Conservation (phyloP, 352 stramenopile species). For the Pythium plurisporium region DNA sequence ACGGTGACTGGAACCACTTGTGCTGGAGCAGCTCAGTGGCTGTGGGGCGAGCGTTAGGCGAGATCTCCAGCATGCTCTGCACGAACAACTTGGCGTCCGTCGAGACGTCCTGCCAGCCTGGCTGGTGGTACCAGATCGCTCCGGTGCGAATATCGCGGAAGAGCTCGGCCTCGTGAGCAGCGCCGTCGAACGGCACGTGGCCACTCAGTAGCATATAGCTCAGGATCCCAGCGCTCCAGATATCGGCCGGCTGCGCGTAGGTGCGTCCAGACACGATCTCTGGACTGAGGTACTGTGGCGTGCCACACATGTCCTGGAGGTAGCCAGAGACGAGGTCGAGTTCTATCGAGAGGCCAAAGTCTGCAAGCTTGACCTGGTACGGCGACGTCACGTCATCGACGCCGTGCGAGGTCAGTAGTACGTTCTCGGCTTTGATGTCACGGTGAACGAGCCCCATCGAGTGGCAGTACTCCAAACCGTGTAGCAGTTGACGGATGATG, state of each 20-base stretch:
- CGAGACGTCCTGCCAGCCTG: slow-evolving; percentile 82
- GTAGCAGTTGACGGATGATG: slow-evolving; percentile 74
- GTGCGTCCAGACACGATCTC: slow-evolving; percentile 91
- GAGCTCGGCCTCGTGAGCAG: slow-evolving; percentile 43
- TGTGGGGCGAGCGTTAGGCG: slow-evolving; percentile 62
- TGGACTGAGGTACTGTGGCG: slow-evolving; percentile 94
- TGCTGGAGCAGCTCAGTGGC: slow-evolving; percentile 51
- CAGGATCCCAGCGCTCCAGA: slow-evolving; percentile 95
- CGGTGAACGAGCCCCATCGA: slow-evolving; percentile 88
- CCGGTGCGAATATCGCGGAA: slow-evolving; percentile 87
- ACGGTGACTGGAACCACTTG: slow-evolving; percentile 37
- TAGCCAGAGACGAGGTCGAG: slow-evolving; percentile 83
- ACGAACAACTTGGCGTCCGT: slow-evolving; percentile 84
- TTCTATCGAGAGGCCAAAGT: slow-evolving; percentile 89
- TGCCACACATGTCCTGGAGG: slow-evolving; percentile 93
- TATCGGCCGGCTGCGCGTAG: slow-evolving; percentile 91
- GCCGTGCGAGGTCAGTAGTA: slow-evolving; percentile 46
- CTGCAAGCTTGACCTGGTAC: slow-evolving; percentile 87
- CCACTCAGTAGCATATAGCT: slow-evolving; percentile 89
- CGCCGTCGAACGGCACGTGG: slow-evolving; percentile 50
- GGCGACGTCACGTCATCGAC: slow-evolving; percentile 31
- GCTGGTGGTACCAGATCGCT: slow-evolving; percentile 89
- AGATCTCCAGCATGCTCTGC: slow-evolving; percentile 81
- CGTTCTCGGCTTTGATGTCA: slow-evolving; percentile 83
- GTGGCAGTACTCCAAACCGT: slow-evolving; percentile 85